A percentile compares a stretch with the other conserved stretches of the same genome.
These are phyloP conservation scores for Dioscorea dumetorum DNA, from an alignment of 106 monocot species.

Conservation along the genomic window DNA sequence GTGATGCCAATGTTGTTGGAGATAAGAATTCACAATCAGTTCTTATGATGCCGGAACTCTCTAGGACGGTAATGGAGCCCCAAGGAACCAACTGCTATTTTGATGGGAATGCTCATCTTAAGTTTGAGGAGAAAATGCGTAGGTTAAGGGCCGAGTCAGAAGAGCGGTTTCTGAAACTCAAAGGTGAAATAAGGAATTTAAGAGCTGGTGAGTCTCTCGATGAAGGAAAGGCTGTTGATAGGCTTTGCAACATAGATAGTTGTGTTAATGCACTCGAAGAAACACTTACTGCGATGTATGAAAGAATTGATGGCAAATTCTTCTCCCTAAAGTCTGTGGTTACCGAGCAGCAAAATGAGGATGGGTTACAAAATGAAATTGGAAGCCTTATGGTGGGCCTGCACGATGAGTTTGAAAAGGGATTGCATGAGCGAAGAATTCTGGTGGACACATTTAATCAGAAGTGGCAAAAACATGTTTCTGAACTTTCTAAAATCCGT, in stretches of 20 bases:
- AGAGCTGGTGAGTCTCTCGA: not conserved
- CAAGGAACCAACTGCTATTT: not conserved
- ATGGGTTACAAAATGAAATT: constrained; percentile 26
- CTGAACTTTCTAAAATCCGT: constrained; percentile 29
- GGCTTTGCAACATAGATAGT: constrained; percentile 7
- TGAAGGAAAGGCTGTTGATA: constrained; percentile 10
- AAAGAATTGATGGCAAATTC: not conserved
- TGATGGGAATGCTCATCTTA: not conserved
- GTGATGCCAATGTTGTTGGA: constrained; percentile 10
- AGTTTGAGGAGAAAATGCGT: constrained; percentile 4
- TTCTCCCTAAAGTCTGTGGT: constrained; percentile 2
- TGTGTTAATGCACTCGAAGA: constrained; percentile 9
- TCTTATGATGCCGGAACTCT: not conserved
- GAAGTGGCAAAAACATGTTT: constrained; percentile 19
- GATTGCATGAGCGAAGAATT: constrained; percentile 19
- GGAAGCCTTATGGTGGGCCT: constrained; percentile 7
- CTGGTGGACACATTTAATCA: constrained; percentile 14
- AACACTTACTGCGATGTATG: not conserved
- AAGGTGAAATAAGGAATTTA: constrained; percentile 10
- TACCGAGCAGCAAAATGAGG: constrained; percentile 19
- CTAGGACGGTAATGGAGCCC: not conserved
- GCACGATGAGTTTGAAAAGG: constrained; percentile 26
- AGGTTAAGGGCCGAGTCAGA: constrained; percentile 15
- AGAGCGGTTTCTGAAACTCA: constrained; percentile 27
- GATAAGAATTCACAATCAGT: not conserved